A percentile compares a stretch with the other conserved stretches of the same genome.
Conservation (phyloP, 2,329 filamentous ascomycete species). For the Pestalotiopsis sp. region DNA sequence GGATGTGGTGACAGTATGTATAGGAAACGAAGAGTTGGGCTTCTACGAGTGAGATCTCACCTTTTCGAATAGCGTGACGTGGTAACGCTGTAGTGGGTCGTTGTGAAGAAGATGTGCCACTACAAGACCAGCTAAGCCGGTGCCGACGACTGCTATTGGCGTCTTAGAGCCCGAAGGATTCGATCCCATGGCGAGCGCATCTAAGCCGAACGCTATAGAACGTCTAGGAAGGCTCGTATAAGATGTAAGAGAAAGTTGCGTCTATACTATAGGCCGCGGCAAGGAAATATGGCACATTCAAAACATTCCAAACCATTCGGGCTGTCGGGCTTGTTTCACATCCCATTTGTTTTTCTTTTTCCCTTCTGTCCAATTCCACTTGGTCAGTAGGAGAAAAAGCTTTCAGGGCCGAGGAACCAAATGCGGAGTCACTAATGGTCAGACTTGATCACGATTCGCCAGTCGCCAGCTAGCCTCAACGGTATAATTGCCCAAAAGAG, state of each 20-base stretch:
- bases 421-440: not conserved
- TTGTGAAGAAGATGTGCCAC: slow-evolving; percentile 13
- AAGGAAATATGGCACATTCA: not conserved
- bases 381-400: not conserved
- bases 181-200: not conserved
- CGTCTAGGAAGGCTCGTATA: not conserved
- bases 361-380: not conserved
- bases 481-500: not conserved
- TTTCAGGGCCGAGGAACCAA: not conserved
- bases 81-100: slow-evolving; percentile 11
- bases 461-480: not conserved
- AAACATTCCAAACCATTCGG: not conserved
- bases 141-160: slow-evolving; percentile 14
- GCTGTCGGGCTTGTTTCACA: not conserved
- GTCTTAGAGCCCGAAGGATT: not conserved
- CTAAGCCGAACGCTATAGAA: not conserved
- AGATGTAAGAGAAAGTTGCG: not conserved
- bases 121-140: slow-evolving; percentile 15
- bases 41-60: not conserved
- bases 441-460: not conserved
- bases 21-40: not conserved
- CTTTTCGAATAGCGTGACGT: slow-evolving; percentile 15
- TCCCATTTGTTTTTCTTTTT: not conserved
- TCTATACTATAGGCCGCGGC: not conserved
- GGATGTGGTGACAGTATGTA: not conserved